Percentiles rank a stretch among this genome's conserved stretches.
These are phyloP conservation scores for Knufia petricola DNA, from an alignment of 2,329 filamentous ascomycete genomes.

Conservation along the genomic window DNA sequence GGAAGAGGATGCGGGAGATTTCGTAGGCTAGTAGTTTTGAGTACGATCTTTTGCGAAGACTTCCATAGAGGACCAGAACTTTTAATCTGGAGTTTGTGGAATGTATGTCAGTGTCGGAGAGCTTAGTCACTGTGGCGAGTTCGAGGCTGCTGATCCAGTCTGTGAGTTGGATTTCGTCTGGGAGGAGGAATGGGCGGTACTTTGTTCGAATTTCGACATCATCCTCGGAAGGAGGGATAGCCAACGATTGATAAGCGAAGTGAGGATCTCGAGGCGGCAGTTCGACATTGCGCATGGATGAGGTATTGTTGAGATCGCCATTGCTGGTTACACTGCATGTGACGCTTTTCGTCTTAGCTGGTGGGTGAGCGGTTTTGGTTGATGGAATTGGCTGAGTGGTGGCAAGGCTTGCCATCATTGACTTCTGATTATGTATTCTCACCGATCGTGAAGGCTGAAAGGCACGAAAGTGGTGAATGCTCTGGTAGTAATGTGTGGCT, in stretches of 20 bases:
- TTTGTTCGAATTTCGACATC: constrained; percentile 34
- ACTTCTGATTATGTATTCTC: too few relatives aligned
- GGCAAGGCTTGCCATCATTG: too few relatives aligned
- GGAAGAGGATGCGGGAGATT: constrained; percentile 49
- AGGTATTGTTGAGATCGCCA: constrained; percentile 15
- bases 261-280: constrained; percentile 11
- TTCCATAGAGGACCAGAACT: constrained; percentile 53
- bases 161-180: constrained; percentile 26
- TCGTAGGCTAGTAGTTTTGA: constrained; percentile 53
- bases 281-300: constrained; percentile 10
- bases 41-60: constrained; percentile 49
- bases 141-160: constrained; percentile 53
- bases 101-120: constrained; percentile 42
- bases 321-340: background rate
- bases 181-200: constrained; percentile 51
- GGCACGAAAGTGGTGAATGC: too few relatives aligned
- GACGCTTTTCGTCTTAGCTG: background rate
- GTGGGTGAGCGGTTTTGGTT: background rate
- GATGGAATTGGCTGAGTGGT: background rate
- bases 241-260: constrained; percentile 29
- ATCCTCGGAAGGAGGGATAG: constrained; percentile 40
- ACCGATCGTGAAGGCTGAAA: too few relatives aligned
- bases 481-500: too few relatives aligned
- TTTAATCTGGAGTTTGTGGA: constrained; percentile 37
- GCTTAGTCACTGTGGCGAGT: constrained; percentile 41